Conservation (phyloP, 305 asterid species). For the Solanum hybrid region DNA sequence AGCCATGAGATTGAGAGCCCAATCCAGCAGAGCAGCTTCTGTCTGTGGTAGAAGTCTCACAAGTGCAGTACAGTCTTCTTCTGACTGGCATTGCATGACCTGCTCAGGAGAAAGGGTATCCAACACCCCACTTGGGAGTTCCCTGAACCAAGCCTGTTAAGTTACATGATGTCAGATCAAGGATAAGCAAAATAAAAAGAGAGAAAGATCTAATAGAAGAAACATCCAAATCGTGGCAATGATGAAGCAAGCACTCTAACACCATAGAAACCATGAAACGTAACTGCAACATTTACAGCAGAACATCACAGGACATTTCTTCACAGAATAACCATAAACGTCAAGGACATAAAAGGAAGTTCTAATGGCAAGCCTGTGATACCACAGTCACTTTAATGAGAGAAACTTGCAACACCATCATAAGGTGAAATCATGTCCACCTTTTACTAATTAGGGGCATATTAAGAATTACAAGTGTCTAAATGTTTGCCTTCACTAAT, state of each 20-base stretch:
- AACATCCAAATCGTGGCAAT: background rate
- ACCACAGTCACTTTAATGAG: background rate
- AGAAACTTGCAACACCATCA: background rate
- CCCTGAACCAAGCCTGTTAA: constrained; percentile 94
- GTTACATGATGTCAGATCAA: constrained; percentile 9
- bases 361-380: background rate
- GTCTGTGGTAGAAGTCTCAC: constrained; percentile 73
- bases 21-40: constrained; percentile 78
- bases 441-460: background rate
- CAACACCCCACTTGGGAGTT: constrained; percentile 81
- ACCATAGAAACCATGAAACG: background rate
- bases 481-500: background rate
- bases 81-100: constrained; percentile 84
- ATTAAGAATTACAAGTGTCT: background rate
- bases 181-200: background rate
- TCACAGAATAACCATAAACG: background rate
- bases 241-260: background rate
- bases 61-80: constrained; percentile 70
- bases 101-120: constrained; percentile 85
- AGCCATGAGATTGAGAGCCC: constrained; percentile 93
- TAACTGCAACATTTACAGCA: background rate
- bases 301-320: background rate
- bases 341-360: background rate
- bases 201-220: background rate
- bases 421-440: background rate